Conservation (phyloP, 306 rosid genomes). For the Ormosia semicastrata region DNA sequence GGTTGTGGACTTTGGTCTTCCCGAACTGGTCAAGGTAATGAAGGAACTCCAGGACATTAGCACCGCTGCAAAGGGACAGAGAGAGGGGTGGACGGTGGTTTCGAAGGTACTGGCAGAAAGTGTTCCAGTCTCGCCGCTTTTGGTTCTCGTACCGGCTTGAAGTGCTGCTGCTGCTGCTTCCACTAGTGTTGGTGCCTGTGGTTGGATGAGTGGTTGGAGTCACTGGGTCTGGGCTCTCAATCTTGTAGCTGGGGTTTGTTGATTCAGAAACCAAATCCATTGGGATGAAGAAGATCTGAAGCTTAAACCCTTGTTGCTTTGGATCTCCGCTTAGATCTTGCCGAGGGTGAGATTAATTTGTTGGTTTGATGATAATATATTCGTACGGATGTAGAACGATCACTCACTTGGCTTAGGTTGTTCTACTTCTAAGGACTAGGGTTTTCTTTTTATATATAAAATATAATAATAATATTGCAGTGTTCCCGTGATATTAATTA, state of each 20-base stretch:
- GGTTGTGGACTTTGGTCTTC: constrained; percentile 87
- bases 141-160: constrained; percentile 99
- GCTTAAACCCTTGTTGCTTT: not conserved
- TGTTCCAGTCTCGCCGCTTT: constrained; percentile 95
- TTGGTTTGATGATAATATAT: not conserved
- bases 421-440: constrained; percentile 23
- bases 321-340: constrained; percentile 32
- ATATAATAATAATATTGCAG: not conserved
- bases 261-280: constrained; percentile 71
- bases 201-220: not conserved
- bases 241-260: constrained; percentile 13
- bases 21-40: constrained; percentile 93
- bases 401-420: not conserved
- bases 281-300: not conserved
- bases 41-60: constrained; percentile 88
- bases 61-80: constrained; percentile 63
- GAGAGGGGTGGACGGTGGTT: constrained; percentile 88
- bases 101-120: constrained; percentile 82
- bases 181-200: not conserved
- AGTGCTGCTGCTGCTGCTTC: not conserved
- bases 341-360: not conserved
- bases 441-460: not conserved
- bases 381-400: not conserved
- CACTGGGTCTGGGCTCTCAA: not conserved
- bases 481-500: not conserved